Conservation (phyloP, 2,329 filamentous ascomycete species). For the Chalara sp. region DNA sequence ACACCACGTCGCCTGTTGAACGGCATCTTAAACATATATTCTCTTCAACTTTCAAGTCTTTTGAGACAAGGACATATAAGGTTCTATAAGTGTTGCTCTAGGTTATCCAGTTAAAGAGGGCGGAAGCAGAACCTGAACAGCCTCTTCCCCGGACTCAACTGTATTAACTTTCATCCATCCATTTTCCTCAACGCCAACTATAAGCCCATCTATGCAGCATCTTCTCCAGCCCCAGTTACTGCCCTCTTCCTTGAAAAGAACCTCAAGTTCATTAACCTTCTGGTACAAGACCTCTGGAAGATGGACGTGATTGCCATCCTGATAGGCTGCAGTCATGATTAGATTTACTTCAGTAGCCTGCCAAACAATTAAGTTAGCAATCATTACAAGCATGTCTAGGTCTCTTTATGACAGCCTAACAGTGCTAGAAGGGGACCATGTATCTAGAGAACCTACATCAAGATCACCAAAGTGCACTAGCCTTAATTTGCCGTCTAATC, state of each 20-base stretch:
- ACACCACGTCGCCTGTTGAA: too few relatives aligned
- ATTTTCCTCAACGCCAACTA: conserved; percentile 63
- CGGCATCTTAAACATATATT: too few relatives aligned
- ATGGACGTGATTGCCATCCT: conserved; percentile 47
- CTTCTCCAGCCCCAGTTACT: conserved; percentile 67
- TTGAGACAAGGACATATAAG: too few relatives aligned
- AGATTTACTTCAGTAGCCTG: conserved; percentile 57
- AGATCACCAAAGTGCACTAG: conserved; percentile 71
- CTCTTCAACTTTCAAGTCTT: too few relatives aligned
- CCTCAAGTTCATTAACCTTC: conserved; percentile 57
- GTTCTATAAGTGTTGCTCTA: too few relatives aligned
- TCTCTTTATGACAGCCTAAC: not conserved
- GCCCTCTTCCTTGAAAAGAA: conserved; percentile 64
- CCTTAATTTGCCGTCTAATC: conserved; percentile 63
- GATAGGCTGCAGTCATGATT: conserved; percentile 64
- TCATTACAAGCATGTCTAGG: too few relatives aligned
- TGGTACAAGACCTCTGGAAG: conserved; percentile 63
- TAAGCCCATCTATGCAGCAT: conserved; percentile 87
- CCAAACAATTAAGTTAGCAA: too few relatives aligned
- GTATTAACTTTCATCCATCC: conserved; percentile 64
- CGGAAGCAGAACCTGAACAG: conserved; percentile 3
- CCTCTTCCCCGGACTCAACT: conserved; percentile 29
- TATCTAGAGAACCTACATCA: conserved; percentile 40
- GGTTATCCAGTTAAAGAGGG: too few relatives aligned
- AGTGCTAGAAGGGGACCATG: not conserved